These are phyloP conservation scores for Lolium multiflorum DNA, from an alignment of 176 grass and related monocot species.

Conservation along the genomic window DNA sequence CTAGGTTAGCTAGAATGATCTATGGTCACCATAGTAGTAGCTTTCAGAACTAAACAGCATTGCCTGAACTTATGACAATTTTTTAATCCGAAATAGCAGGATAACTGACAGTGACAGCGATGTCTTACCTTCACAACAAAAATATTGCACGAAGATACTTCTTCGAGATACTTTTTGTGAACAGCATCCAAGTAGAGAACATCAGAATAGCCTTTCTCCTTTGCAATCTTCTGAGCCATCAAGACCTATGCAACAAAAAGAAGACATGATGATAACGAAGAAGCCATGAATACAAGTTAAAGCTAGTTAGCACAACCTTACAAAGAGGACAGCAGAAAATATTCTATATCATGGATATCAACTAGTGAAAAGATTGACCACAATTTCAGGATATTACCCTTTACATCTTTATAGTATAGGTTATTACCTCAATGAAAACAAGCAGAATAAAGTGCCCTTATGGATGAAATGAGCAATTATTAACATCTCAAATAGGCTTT, in stretches of 20 bases:
- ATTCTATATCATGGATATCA: neutral
- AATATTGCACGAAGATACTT: slow-evolving; percentile 99
- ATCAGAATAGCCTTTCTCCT: slow-evolving; percentile 98
- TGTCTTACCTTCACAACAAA: slow-evolving; percentile 92
- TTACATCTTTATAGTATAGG: neutral
- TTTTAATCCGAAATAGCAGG: slow-evolving; percentile 29
- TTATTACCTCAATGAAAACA: neutral
- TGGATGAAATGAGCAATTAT: neutral
- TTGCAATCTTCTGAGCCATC: slow-evolving; percentile 93
- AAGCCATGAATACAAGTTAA: slow-evolving; percentile 20
- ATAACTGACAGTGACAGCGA: neutral
- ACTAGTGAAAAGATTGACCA: neutral
- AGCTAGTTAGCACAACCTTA: neutral
- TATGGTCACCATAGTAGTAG: slow-evolving; percentile 18
- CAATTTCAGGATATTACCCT: slow-evolving; percentile 17
- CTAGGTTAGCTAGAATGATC: slow-evolving; percentile 33
- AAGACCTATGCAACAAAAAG: slow-evolving; percentile 69
- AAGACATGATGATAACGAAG: slow-evolving; percentile 3
- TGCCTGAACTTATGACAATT: slow-evolving; percentile 15
- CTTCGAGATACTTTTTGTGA: slow-evolving; percentile 94
- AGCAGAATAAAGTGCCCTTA: neutral
- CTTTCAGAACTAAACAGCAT: slow-evolving; percentile 19
- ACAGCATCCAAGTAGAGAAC: slow-evolving; percentile 94
- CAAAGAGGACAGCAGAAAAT: neutral
- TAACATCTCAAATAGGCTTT: neutral